A percentile compares a stretch with the other conserved stretches of the same genome.
Conservation (phyloP, 805 yeast species). For the Ogataea salicorniae region DNA sequence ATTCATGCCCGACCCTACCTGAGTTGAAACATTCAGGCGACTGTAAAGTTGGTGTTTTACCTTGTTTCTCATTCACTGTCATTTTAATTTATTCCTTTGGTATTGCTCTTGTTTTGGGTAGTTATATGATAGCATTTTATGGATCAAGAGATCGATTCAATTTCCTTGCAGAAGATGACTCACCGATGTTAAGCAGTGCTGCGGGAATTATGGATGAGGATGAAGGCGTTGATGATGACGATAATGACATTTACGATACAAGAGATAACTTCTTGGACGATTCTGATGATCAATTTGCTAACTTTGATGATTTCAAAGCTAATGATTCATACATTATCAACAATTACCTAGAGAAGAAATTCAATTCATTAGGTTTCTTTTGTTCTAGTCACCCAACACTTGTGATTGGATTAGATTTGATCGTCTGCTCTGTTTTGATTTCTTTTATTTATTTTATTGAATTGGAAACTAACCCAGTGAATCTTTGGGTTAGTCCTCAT, state of each 20-base stretch:
- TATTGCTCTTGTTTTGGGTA: conserved; percentile 8
- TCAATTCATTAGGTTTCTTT: conserved; percentile 46
- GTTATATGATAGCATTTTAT: conserved; percentile 4
- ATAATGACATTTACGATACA: background rate
- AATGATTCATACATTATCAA: conserved; percentile 43
- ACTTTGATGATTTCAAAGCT: conserved; percentile 17
- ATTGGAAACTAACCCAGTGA: conserved; percentile 75
- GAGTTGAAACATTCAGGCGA: conserved; percentile 32
- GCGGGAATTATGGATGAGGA: background rate
- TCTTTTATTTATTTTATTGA: conserved; percentile 46
- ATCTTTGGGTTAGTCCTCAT: conserved; percentile 82
- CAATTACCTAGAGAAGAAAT: conserved; percentile 39
- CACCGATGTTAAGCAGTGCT: conserved; percentile 8
- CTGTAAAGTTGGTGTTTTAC: conserved; percentile 60
- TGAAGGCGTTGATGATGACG: background rate
- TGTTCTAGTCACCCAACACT: conserved; percentile 60
- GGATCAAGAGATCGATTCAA: conserved; percentile 6
- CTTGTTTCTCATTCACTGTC: conserved; percentile 69
- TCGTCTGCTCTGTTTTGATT: conserved; percentile 42
- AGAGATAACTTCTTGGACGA: conserved; percentile 9
- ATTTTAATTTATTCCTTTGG: conserved; percentile 41
- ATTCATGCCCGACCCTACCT: conserved; percentile 68
- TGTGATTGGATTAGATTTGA: conserved; percentile 39
- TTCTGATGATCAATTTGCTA: conserved; percentile 12
- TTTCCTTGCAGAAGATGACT: conserved; percentile 12